Percentiles rank a stretch among this genome's conserved stretches.
These are phyloP conservation scores for Plectosphaerella plurivora DNA, from an alignment of 2,329 filamentous ascomycete genomes.

Conservation along the genomic window DNA sequence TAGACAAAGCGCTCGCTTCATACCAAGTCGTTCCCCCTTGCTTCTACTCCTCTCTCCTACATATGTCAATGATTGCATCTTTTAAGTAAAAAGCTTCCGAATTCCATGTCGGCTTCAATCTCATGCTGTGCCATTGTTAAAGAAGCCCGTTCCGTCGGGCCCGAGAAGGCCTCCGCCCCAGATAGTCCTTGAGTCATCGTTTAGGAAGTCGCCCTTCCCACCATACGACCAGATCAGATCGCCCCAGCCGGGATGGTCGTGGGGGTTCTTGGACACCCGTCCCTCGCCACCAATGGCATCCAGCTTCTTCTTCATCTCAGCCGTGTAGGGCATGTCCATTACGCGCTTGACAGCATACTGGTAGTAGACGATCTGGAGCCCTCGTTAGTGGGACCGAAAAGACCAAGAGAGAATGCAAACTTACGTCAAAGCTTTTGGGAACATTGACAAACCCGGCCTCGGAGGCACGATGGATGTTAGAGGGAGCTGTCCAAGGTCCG, in stretches of 20 bases:
- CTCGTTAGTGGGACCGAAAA: background rate
- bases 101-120: too few relatives aligned
- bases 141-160: constrained; percentile 10
- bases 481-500: constrained; percentile 26
- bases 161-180: constrained; percentile 17
- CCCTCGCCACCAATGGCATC: constrained; percentile 5
- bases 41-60: too few relatives aligned
- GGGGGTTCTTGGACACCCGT: constrained; percentile 10
- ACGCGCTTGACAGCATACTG: constrained; percentile 22
- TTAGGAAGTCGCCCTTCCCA: constrained; percentile 10
- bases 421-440: constrained; percentile 2
- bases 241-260: constrained; percentile 18
- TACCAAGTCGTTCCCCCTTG: too few relatives aligned
- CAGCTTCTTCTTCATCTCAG: constrained; percentile 8
- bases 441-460: constrained; percentile 3
- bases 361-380: constrained; percentile 20
- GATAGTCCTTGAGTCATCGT: constrained; percentile 15
- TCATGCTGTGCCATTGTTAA: background rate
- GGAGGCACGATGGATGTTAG: constrained; percentile 15
- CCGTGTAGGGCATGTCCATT: constrained; percentile 10
- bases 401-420: background rate
- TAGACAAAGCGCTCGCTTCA: too few relatives aligned
- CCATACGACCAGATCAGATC: constrained; percentile 21
- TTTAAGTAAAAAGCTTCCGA: too few relatives aligned
- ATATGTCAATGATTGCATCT: too few relatives aligned